Evolutionary conservation across 345 rosid genomes (phyloP).

Genomic region (Syzygium oleosum): DNA sequence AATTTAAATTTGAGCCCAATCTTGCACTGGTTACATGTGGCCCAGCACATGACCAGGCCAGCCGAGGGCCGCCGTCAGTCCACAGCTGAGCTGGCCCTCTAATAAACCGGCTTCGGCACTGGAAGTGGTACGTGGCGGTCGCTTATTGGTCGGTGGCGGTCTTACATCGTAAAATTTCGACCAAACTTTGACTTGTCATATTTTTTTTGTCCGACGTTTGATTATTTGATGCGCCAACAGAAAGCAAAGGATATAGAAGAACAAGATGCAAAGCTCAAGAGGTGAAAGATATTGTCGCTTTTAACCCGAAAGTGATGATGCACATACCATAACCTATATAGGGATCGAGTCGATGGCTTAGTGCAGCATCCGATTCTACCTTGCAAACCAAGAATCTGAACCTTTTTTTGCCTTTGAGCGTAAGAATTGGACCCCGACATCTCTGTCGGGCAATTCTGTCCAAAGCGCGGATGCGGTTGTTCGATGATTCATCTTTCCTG

Average conservation of each 20-base stretch:
- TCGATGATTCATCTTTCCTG: background rate
- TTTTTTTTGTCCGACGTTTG: too few relatives aligned
- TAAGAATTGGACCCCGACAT: background rate
- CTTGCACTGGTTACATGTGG: too few relatives aligned
- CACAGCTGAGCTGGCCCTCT: too few relatives aligned
- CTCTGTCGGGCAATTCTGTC: background rate
- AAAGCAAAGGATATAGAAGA: background rate
- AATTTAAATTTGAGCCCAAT: too few relatives aligned
- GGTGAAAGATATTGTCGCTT: background rate
- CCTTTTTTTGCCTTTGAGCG: background rate
- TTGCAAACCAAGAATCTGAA: background rate
- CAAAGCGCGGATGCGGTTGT: background rate
- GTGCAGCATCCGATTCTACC: constrained; percentile 17
- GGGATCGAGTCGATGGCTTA: background rate
- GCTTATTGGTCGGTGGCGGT: too few relatives aligned
- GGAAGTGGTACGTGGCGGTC: too few relatives aligned
- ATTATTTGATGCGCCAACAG: too few relatives aligned
- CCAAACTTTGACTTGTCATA: too few relatives aligned
- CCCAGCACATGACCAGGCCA: too few relatives aligned
- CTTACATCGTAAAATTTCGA: too few relatives aligned
- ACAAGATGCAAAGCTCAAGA: background rate
- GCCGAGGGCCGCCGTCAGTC: too few relatives aligned
- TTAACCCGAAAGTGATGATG: background rate
- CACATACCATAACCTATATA: background rate
- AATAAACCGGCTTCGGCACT: too few relatives aligned